These are phyloP conservation scores for Pharus latifolius DNA, from an alignment of 176 grass and related monocot genomes.

Conservation along the genomic window DNA sequence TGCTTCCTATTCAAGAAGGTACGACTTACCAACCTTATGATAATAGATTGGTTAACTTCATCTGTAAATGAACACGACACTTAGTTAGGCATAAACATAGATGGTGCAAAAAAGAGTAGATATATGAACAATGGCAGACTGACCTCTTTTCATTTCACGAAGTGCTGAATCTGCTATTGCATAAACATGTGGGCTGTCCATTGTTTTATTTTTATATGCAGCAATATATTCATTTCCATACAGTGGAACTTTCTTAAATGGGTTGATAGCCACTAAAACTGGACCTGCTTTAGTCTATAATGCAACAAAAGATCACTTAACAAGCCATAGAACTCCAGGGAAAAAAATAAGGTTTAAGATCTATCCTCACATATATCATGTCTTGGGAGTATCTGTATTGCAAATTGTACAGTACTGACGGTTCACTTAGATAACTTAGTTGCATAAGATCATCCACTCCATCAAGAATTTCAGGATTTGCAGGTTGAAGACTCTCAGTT, in stretches of 20 bases:
- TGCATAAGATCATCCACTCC: conserved; percentile 99
- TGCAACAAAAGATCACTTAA: conserved; percentile 27
- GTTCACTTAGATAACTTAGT: conserved; percentile 94
- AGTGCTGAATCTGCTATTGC: conserved; percentile 92
- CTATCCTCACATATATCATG: conserved; percentile 80
- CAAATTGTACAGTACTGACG: conserved; percentile 91
- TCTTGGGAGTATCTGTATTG: conserved; percentile 86
- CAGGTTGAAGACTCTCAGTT: conserved; percentile 69
- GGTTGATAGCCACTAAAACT: conserved; percentile 94
- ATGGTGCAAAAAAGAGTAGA: conserved; percentile 1
- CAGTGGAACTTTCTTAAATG: conserved; percentile 87
- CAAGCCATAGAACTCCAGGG: conserved; percentile 17
- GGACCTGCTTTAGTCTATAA: conserved; percentile 97
- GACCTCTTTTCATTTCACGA: conserved; percentile 93
- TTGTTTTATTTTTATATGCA: conserved; percentile 73
- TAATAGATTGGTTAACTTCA: conserved; percentile 98
- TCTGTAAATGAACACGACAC: conserved; percentile 57
- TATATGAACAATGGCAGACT: conserved; percentile 5
- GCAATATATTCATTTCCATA: conserved; percentile 83
- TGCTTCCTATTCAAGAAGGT: not conserved
- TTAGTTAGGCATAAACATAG: conserved; percentile 24
- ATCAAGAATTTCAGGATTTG: conserved; percentile 98
- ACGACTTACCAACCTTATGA: conserved; percentile 68
- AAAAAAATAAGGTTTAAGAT: not conserved
- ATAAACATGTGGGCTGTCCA: conserved; percentile 90